Evolutionary conservation across 75 land plant species (phyloP).

Genomic region (Pinus taeda): DNA sequence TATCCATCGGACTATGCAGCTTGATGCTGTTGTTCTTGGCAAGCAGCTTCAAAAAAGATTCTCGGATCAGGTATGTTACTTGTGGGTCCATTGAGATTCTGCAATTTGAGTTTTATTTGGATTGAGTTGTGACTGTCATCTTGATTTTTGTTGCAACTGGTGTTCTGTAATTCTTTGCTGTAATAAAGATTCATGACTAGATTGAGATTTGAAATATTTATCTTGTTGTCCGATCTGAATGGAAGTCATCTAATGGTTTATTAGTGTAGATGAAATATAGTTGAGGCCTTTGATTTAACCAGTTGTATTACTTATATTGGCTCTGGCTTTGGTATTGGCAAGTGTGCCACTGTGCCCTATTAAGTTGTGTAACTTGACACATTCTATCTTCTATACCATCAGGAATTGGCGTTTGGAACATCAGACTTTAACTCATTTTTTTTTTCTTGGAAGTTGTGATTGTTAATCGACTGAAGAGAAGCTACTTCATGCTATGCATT

Average conservation of each 20-base stretch:
- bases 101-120: no score
- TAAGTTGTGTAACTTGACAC: background rate
- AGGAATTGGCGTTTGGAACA: background rate
- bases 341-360: background rate
- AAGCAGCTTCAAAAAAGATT: conserved; percentile 61
- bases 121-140: background rate
- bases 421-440: no score
- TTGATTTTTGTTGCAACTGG: conserved; percentile 10
- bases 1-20: conserved; percentile 21
- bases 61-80: conserved; percentile 50
- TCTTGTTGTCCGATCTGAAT: background rate
- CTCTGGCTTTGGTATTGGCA: background rate
- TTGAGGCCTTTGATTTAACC: background rate
- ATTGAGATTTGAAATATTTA: no score
- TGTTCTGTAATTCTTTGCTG: background rate
- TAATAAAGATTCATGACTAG: background rate
- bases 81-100: no score
- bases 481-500: background rate
- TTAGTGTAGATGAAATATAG: background rate
- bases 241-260: background rate
- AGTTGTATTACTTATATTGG: background rate
- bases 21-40: conserved; percentile 70
- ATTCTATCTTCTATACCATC: background rate
- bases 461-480: background rate
- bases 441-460: no score